Evolutionary conservation across 257 asterid species (phyloP).

Genomic region (Dorcoceras hygrometricum): DNA sequence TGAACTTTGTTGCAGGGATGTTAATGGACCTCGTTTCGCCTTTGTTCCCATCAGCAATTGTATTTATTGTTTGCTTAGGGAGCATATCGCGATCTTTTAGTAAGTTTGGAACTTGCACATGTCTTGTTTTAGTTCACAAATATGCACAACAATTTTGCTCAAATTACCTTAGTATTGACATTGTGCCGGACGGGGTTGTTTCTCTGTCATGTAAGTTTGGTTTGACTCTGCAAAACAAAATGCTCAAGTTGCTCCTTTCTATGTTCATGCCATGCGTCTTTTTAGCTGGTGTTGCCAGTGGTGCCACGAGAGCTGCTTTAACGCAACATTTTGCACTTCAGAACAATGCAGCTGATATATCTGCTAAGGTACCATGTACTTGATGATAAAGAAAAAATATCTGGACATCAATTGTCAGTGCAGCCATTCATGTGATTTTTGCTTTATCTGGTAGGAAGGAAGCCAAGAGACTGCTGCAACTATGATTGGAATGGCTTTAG

Average conservation of each 20-base stretch:
- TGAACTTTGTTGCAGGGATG: constrained; percentile 70
- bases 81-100: constrained; percentile 97
- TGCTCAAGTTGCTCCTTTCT: constrained; percentile 21
- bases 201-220: constrained; percentile 1
- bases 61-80: constrained; percentile 82
- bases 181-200: constrained; percentile 1
- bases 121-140: constrained; percentile 6
- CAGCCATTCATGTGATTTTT: constrained; percentile 6
- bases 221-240: not conserved
- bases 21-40: constrained; percentile 99
- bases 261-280: constrained; percentile 28
- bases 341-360: constrained; percentile 95
- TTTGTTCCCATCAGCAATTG: constrained; percentile 81
- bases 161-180: not conserved
- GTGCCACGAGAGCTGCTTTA: constrained; percentile 98
- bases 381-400: constrained; percentile 9
- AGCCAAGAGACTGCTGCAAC: constrained; percentile 98
- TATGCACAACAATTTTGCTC: constrained; percentile 5
- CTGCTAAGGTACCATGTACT: constrained; percentile 70
- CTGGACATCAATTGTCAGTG: not conserved
- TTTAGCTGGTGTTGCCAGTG: constrained; percentile 99
- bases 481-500: constrained; percentile 95
- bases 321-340: constrained; percentile 98
- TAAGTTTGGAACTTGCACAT: constrained; percentile 40
- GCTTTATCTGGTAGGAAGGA: constrained; percentile 64